phyloP scores from a whole-genome alignment of 345 rosid species.

The Noccaea caerulescens region DNA sequence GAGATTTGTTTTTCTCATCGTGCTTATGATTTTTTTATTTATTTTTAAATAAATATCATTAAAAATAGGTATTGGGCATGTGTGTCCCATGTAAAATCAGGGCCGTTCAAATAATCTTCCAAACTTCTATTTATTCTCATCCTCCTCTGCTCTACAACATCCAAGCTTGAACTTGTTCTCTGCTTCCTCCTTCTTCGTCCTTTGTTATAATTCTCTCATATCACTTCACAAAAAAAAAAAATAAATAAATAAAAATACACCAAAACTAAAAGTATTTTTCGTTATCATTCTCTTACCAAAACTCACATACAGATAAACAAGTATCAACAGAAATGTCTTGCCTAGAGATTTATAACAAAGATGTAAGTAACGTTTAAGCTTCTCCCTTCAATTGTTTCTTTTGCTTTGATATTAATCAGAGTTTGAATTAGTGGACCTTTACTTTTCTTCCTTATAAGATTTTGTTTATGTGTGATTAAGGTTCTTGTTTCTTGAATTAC shows the following conservation, averaged over 20 bases:
- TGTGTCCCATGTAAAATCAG: conserved; percentile 48
- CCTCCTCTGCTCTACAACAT: conserved; percentile 38
- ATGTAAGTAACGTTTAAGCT: conserved; percentile 50
- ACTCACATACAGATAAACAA: conserved; percentile 7
- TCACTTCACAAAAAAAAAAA: conserved; percentile 2
- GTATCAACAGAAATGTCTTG: conserved; percentile 44
- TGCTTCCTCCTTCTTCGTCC: conserved; percentile 35
- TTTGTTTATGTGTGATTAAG: conserved; percentile 12
- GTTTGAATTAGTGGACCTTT: neutral
- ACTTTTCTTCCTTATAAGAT: conserved; percentile 4
- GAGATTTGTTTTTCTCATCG: conserved; percentile 5
- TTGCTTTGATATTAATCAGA: neutral
- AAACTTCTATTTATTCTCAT: conserved; percentile 58
- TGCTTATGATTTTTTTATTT: conserved; percentile 12
- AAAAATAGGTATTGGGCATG: conserved; percentile 44
- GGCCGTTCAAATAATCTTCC: conserved; percentile 51
- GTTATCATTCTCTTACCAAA: conserved; percentile 22
- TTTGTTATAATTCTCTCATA: conserved; percentile 35
- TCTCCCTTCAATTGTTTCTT: conserved; percentile 4
- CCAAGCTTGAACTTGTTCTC: conserved; percentile 41
- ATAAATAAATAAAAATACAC: neutral
- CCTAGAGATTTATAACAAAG: conserved; percentile 53
- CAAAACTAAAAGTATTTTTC: neutral
- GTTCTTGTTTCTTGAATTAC: conserved; percentile 14
- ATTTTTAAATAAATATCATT: conserved; percentile 3